A percentile compares a stretch with the other conserved stretches of the same genome.
phyloP scores from a whole-genome alignment of 345 rosid genomes.

The Corchorus capsularis region DNA sequence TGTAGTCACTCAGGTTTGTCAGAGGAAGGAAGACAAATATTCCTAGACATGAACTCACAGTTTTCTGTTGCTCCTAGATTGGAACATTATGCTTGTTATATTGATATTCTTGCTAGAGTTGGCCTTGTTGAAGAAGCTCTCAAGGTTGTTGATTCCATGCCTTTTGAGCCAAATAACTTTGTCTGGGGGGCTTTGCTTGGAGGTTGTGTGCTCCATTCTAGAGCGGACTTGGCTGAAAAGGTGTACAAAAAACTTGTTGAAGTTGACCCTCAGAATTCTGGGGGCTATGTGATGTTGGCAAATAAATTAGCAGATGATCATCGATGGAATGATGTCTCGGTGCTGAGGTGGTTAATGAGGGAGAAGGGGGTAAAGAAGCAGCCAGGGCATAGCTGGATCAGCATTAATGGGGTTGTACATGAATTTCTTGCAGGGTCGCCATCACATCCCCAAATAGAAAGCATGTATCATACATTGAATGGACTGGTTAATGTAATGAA shows the following conservation, averaged over 20 bases:
- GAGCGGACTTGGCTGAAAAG: slow-evolving; percentile 35
- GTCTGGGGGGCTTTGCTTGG: slow-evolving; percentile 56
- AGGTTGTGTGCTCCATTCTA: slow-evolving; percentile 44
- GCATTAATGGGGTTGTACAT: slow-evolving; percentile 35
- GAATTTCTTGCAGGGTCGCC: slow-evolving; percentile 38
- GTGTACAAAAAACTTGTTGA: slow-evolving; percentile 35
- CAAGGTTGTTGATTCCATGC: slow-evolving; percentile 38
- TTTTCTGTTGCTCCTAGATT: slow-evolving; percentile 29
- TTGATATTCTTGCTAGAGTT: slow-evolving; percentile 45
- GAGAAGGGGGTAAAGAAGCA: slow-evolving; percentile 47
- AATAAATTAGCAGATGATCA: slow-evolving; percentile 40
- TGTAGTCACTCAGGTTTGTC: slow-evolving; percentile 47
- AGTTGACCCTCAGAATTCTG: slow-evolving; percentile 43
- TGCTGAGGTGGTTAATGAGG: slow-evolving; percentile 41
- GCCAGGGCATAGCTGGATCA: slow-evolving; percentile 48
- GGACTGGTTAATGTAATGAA: slow-evolving; percentile 33
- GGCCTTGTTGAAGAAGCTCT: slow-evolving; percentile 47
- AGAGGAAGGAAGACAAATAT: slow-evolving; percentile 35
- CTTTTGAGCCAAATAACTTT: slow-evolving; percentile 42
- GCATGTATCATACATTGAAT: slow-evolving; percentile 25
- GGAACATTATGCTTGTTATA: slow-evolving; percentile 50
- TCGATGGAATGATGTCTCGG: slow-evolving; percentile 38
- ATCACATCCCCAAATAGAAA: slow-evolving; percentile 31
- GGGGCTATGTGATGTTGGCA: slow-evolving; percentile 45
- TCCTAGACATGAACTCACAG: slow-evolving; percentile 32